Evolutionary conservation across 108 stramenopile genomes (phyloP), one percentile per base, ranked within the genome.

Genomic region (Fragilaria crotonensis): DNA sequence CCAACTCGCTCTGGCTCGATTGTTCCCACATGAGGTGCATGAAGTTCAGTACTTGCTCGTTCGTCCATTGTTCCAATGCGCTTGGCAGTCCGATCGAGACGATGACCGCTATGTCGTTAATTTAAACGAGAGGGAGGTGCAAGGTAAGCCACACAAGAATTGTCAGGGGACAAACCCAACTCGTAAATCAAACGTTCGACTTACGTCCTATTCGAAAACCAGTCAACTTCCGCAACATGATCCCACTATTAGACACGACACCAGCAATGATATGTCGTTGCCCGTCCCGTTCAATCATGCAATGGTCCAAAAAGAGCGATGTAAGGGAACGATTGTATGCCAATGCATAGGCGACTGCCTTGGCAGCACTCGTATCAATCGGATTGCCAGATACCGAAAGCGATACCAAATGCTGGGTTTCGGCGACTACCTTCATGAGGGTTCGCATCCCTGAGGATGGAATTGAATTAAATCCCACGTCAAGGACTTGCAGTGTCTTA

Each of bases 21-120:
- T 81, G 73, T 25, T 81, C 68, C 84, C 85, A 91, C 84, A 91
- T 91, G 5, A 85, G 55, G 52, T 78, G 76, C 48, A 91, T 78
- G 49, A 91, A 91, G 45, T 88, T 91, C 48, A 91, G 62, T 41
- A 88, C 80, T 59, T 91, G 90, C 54, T 87, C 86, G 64, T 91
- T 91, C 23, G 80, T 78, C 84, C 85, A 91, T 50, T 85, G 70
- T 74, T 81, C 79, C 59, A 91, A 56, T 0, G 82, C 75, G 28
- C 62, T 68, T 36, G 90, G 90, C 47, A 91, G 80, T n/a, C 90
- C 90, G 48, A 91, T 41, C 0, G 79, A 78, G 14, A 84, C 82
- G 14, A 87, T 59, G 32, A 76, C 70, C 19, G 79, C 80, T 83
- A 53, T 17, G 25, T 25, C 30, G n/a, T n/a, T n/a, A n/a, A n/a